Percentiles rank a stretch among this genome's conserved stretches.
These are phyloP conservation scores for Phytophthora europaea DNA, from an alignment of 352 stramenopile genomes.

Conservation along the genomic window DNA sequence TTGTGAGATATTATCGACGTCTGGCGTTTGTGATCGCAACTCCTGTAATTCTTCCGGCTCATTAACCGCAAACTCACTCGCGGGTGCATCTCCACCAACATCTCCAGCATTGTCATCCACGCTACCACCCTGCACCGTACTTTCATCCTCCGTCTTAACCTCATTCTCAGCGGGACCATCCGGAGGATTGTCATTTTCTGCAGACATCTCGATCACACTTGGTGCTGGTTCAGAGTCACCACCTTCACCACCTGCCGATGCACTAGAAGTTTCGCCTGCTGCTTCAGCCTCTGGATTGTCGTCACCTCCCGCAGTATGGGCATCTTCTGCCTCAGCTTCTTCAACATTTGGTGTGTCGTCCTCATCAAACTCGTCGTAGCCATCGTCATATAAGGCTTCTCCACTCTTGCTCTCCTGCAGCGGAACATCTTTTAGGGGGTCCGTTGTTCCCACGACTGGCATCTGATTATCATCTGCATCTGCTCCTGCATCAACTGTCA, in stretches of 20 bases:
- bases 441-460: slow-evolving; percentile 1
- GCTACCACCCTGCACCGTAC: not conserved
- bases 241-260: slow-evolving; percentile 6
- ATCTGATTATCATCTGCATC: slow-evolving; percentile 20
- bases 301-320: not conserved
- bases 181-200: slow-evolving; percentile 5
- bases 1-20: not conserved
- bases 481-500: slow-evolving; percentile 27
- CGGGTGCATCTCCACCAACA: not conserved
- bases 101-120: not conserved
- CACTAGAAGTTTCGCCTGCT: not conserved
- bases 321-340: slow-evolving; percentile 9
- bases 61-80: not conserved
- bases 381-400: slow-evolving; percentile 53
- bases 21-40: not conserved
- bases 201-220: not conserved
- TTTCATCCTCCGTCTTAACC: not conserved
- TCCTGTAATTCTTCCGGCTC: slow-evolving; percentile 8
- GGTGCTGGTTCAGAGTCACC: not conserved
- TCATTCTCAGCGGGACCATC: not conserved
- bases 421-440: slow-evolving; percentile 8
- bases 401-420: slow-evolving; percentile 44
- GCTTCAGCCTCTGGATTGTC: slow-evolving; percentile 5
- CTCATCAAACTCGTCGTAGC: slow-evolving; percentile 44
- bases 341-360: slow-evolving; percentile 19